Percentiles rank a stretch among this genome's conserved stretches.
phyloP scores from a whole-genome alignment of 257 asterid species.

The Capsicum rhomboideum region DNA sequence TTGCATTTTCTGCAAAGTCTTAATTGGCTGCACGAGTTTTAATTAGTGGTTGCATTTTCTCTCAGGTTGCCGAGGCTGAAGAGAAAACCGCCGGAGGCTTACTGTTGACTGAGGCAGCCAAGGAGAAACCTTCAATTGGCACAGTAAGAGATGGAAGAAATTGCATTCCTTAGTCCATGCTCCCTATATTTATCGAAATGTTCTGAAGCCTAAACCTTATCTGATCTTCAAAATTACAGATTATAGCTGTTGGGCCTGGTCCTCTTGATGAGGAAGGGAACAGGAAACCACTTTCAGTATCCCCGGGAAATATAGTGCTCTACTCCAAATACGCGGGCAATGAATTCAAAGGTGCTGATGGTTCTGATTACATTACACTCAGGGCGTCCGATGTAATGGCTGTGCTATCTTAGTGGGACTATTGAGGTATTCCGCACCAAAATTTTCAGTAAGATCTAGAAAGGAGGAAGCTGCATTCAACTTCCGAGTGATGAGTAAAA shows the following conservation, averaged over 20 bases:
- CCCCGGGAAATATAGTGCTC: slow-evolving; percentile 68
- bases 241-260: slow-evolving; percentile 88
- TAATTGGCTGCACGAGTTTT: neutral
- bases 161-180: neutral
- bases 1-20: neutral
- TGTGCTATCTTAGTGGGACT: slow-evolving; percentile 42
- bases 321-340: slow-evolving; percentile 90
- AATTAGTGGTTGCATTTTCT: neutral
- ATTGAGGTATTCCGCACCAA: neutral
- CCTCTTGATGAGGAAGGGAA: slow-evolving; percentile 75
- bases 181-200: neutral
- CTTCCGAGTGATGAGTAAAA: neutral
- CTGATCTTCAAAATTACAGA: slow-evolving; percentile 27
- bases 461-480: neutral
- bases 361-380: slow-evolving; percentile 60
- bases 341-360: slow-evolving; percentile 76
- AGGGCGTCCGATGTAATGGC: slow-evolving; percentile 84
- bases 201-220: neutral
- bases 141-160: slow-evolving; percentile 30
- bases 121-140: slow-evolving; percentile 95
- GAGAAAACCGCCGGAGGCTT: slow-evolving; percentile 87
- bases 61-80: slow-evolving; percentile 82
- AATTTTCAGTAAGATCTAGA: neutral
- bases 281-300: slow-evolving; percentile 57
- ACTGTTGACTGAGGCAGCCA: slow-evolving; percentile 66